phyloP scores from a whole-genome alignment of 1,139 yeast genomes.

The Yamadazyma atlantica region DNA sequence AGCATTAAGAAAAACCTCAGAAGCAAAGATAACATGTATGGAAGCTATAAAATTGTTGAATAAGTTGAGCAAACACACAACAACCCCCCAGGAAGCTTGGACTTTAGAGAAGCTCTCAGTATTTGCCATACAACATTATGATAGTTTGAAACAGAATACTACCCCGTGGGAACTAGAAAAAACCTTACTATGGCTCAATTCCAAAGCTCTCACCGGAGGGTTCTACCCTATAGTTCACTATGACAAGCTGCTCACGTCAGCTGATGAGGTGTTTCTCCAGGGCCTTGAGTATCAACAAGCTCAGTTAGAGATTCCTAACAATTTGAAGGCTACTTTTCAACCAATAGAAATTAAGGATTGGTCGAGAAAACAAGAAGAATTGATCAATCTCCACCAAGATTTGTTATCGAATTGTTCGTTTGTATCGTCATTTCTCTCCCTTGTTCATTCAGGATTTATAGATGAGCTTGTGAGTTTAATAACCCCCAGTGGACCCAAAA shows the following conservation, averaged over 20 bases:
- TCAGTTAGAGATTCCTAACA: constrained; percentile 19
- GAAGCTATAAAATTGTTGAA: constrained; percentile 28
- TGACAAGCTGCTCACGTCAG: constrained; percentile 16
- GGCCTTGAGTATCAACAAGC: background rate
- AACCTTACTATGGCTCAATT: constrained; percentile 46
- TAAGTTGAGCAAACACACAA: constrained; percentile 14
- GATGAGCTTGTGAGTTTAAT: constrained; percentile 19
- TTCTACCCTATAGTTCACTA: constrained; percentile 39
- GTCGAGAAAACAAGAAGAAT: constrained; percentile 17
- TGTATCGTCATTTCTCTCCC: constrained; percentile 61
- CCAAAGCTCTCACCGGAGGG: constrained; percentile 26
- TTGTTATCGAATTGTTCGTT: constrained; percentile 72
- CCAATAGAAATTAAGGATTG: constrained; percentile 18
- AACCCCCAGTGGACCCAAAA: constrained; percentile 25
- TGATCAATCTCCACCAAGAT: constrained; percentile 48
- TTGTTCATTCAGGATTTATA: constrained; percentile 22
- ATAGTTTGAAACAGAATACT: constrained; percentile 1
- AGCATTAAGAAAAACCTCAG: constrained; percentile 9
- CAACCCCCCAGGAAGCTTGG: background rate
- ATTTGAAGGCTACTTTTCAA: constrained; percentile 16
- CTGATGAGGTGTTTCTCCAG: constrained; percentile 10
- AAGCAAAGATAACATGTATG: constrained; percentile 22
- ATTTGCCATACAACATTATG: background rate
- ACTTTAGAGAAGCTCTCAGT: constrained; percentile 18
- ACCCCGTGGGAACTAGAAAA: constrained; percentile 15